A percentile compares a stretch with the other conserved stretches of the same genome.
phyloP scores from a whole-genome alignment of 2,329 filamentous ascomycete genomes.

The Trichoderma sp. region DNA sequence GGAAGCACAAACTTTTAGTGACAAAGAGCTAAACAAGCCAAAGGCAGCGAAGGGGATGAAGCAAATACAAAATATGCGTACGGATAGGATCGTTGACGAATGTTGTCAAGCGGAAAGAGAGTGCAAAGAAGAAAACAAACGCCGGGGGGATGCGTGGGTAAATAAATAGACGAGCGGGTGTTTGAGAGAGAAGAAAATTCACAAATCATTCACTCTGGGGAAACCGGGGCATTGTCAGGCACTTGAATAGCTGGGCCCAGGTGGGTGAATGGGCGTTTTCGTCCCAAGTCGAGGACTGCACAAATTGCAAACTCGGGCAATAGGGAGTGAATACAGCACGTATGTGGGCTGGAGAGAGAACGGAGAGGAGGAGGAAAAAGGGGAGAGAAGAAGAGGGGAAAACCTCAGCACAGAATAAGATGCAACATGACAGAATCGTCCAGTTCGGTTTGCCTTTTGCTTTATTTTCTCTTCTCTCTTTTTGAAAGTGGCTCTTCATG shows the following conservation, averaged over 20 bases:
- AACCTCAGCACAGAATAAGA: not conserved
- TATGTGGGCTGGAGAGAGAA: not conserved
- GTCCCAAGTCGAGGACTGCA: not conserved
- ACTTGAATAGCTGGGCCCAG: not conserved
- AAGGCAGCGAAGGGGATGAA: not conserved
- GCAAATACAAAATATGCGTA: not conserved
- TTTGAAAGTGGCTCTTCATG: not conserved
- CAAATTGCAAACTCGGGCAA: not conserved
- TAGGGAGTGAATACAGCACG: not conserved
- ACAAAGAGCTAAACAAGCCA: conserved; percentile 11
- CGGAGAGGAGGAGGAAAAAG: not conserved
- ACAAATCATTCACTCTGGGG: not conserved
- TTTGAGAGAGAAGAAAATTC: not conserved
- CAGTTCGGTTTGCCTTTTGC: not conserved
- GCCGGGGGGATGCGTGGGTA: not conserved
- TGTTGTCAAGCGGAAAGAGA: not conserved
- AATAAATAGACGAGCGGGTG: not conserved
- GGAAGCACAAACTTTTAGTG: not conserved
- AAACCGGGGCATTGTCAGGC: not conserved
- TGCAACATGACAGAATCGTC: not conserved
- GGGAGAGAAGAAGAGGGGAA: not conserved
- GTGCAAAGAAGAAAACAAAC: not conserved
- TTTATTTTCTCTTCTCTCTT: not conserved
- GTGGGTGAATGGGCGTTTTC: conserved; percentile 3
- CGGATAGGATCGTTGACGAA: not conserved